These are phyloP conservation scores for Coemansia sp. DNA, from an alignment of 192 early-diverging fungal species.

Conservation along the genomic window DNA sequence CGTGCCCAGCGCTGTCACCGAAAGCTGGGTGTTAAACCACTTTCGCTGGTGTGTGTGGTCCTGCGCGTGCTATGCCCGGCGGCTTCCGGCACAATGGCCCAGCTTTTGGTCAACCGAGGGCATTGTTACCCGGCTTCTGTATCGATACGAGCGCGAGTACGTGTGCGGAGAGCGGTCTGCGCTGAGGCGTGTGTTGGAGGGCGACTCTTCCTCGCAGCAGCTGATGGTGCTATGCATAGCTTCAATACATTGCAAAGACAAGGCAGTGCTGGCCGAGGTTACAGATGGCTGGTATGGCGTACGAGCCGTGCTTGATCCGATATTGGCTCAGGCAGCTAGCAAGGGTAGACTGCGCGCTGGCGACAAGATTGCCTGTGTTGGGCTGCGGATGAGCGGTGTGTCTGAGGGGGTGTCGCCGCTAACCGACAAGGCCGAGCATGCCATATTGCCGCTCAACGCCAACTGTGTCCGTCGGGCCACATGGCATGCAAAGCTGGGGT, in stretches of 20 bases:
- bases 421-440: slow-evolving; percentile 10
- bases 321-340: slow-evolving; percentile 16
- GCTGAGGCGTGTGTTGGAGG: slow-evolving; percentile 31
- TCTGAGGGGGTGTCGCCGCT: slow-evolving; percentile 30
- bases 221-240: slow-evolving; percentile 46
- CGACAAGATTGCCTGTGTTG: slow-evolving; percentile 45
- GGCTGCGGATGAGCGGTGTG: slow-evolving; percentile 16
- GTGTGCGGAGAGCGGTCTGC: slow-evolving; percentile 35
- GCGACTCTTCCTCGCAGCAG: slow-evolving; percentile 35
- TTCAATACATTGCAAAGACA: neutral
- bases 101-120: slow-evolving; percentile 30
- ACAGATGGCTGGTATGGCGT: slow-evolving; percentile 54
- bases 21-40: slow-evolving; percentile 43
- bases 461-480: slow-evolving; percentile 41
- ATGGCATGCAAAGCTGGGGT: slow-evolving; percentile 44
- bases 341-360: slow-evolving; percentile 28
- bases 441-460: slow-evolving; percentile 16
- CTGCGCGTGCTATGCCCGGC: slow-evolving; percentile 33
- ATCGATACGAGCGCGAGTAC: slow-evolving; percentile 41
- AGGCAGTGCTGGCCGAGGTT: slow-evolving; percentile 14
- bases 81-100: slow-evolving; percentile 27
- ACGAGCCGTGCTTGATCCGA: slow-evolving; percentile 15
- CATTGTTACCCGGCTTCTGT: slow-evolving; percentile 15
- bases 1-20: slow-evolving; percentile 1
- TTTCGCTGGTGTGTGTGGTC: slow-evolving; percentile 49